Conservation (phyloP, 768 basidiomycete genomes). For the Phaffia tasmanica region DNA sequence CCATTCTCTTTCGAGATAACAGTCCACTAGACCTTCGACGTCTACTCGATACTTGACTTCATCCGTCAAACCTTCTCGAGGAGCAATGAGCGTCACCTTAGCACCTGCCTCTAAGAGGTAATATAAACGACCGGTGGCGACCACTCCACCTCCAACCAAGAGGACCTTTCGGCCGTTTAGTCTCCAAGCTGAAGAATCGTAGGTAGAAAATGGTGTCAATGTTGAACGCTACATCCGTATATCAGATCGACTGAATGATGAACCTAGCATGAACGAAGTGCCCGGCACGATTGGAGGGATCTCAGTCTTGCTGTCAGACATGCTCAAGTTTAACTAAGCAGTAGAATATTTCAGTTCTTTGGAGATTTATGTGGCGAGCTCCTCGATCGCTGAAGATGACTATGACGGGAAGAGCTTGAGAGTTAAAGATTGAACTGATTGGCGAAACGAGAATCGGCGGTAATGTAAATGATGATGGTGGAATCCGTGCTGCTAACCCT, state of each 20-base stretch:
- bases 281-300: slow-evolving; percentile 12
- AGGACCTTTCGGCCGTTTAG: slow-evolving; percentile 72
- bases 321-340: too few relatives aligned
- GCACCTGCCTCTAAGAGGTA: slow-evolving; percentile 75
- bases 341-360: too few relatives aligned
- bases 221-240: too few relatives aligned
- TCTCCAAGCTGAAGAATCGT: slow-evolving; percentile 76
- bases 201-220: not conserved
- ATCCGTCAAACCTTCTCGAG: slow-evolving; percentile 52
- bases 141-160: slow-evolving; percentile 85
- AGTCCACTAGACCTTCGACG: slow-evolving; percentile 26
- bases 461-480: too few relatives aligned
- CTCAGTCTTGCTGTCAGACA: not conserved
- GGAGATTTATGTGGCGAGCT: too few relatives aligned
- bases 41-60: slow-evolving; percentile 38
- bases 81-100: slow-evolving; percentile 50
- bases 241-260: not conserved
- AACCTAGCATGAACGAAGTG: slow-evolving; percentile 17
- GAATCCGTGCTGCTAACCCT: too few relatives aligned
- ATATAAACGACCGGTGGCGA: slow-evolving; percentile 77
- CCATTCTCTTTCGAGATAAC: slow-evolving; percentile 18
- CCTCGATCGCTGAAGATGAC: too few relatives aligned
- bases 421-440: too few relatives aligned
- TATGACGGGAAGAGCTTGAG: too few relatives aligned
- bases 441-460: too few relatives aligned